Evolutionary conservation across 331 rosid genomes (phyloP), one percentile per base, ranked within the genome.

Genomic region (Erythrophleum ivorense): DNA sequence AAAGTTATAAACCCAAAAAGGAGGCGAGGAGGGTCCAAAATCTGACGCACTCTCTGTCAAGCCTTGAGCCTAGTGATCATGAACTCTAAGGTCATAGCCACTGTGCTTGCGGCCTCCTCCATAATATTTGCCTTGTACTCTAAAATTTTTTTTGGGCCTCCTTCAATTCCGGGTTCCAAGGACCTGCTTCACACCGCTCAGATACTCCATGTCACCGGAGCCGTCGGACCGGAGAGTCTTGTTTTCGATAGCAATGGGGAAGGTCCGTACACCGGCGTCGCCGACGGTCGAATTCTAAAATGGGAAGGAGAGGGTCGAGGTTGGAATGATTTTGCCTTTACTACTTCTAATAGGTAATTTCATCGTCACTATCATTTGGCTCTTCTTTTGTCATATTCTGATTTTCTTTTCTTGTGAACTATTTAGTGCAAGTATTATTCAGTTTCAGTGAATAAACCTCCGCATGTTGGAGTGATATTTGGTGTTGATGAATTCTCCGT

Each of bases 181-280:
- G 90, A 90, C 54, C 52, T 53, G 16, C 97, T 94, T 11, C 91
- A 84, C 81, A 29, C 79, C 21, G 85, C 98, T 33, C 46, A 46
- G 54, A 9, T 89, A 7, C 15, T 92, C 33, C 65, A 76, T 0
- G 75, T 94, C 16, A 54, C 84, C 34, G 92, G 91, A 18, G 97
- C 95, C 5, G 41, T 88, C 43, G 98, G 98, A 0, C 98, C 97
- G 19, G 98, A 94, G 84, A 94, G 98, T 65, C 77, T 94, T 6
- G 92, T 73, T 13, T 94, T 94, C 69, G 95, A 94, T 70, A 58
- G 80, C 1, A 55, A 77, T 38, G 97, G 97, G 2, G 89, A 83
- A 21, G 98, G 97, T 0, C 97, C 97, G 0, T 94, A 90, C 85
- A 90, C 97, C 10, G 96, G 98, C 24, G 97, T 92, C 15, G 97